Base-by-base conservation (phyloP, 257 asterid genomes). In the Solanum neorickii region DNA sequence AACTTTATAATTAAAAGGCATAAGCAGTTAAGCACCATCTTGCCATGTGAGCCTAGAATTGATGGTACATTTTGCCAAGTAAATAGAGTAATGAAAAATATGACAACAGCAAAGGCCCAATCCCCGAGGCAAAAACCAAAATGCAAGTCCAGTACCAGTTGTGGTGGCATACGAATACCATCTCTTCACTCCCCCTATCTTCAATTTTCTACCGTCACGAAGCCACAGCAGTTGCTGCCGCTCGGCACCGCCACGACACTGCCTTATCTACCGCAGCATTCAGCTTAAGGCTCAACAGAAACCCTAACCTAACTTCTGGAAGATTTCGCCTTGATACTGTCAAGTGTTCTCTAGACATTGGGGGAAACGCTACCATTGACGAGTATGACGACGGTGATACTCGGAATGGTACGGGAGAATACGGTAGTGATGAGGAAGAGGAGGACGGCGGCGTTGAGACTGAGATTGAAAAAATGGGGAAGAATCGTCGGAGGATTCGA, bases 391-490 rank as follows among this genome's bases (percentile, higher is more conserved):
- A 15, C 23, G 75, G 31, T 0, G 74, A 59, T 23, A n/a, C 21
- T 83, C 21, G 23, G 74, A 82, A 37, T 42, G 83, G 12, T 83
- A 37, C 10, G 56, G 89, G 15, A 80, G 87, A 87, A 76, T 52
- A 47, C n/a, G 62, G 70, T 37, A 82, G 39, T 37, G 39, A 83
- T 66, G 88, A 86, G 42, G 94, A 91, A 15, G 82, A 68, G 78
- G 93, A 87, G 60, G 92, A 84, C 27, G 91, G 83, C 29, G 87
- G 80, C 47, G 44, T 94, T 86, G 93, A 92, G 83, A 89, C 92
- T 82, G 90, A 90, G 80, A 92, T 95, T 86, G 95, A 94, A 84
- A 92, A 91, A 70, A 90, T 91, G 2, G 95, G 97, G 87, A 91
- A 88, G 9, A 94, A 91, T 87, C 91, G 93, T 68, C 89, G 98